Conservation (phyloP, 75 land plant genomes). For the Pinus albicaulis region DNA sequence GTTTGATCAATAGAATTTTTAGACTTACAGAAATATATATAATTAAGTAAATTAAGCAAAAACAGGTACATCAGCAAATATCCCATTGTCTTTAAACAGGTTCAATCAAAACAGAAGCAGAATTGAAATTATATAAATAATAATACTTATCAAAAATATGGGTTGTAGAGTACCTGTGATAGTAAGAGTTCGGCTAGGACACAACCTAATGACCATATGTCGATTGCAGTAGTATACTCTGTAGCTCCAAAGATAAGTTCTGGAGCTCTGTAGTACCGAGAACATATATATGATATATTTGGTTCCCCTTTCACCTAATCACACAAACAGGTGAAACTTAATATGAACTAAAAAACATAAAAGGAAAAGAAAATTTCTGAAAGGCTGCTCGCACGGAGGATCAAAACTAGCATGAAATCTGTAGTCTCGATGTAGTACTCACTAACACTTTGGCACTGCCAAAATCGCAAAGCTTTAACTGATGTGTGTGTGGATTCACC, state of each 20-base stretch:
- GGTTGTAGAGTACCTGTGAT: conserved; percentile 58
- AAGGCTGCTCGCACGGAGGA: no score
- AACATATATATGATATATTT: conserved; percentile 95
- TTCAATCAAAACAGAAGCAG: no score
- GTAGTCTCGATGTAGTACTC: not conserved
- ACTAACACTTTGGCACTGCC: conserved; percentile 98
- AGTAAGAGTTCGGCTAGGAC: conserved; percentile 95
- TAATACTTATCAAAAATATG: no score
- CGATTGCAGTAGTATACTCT: conserved; percentile 95
- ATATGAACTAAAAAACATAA: no score
- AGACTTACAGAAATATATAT: no score
- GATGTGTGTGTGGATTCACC: conserved; percentile 98
- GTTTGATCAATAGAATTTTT: no score
- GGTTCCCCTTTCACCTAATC: conserved; percentile 95
- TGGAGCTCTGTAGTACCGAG: conserved; percentile 94
- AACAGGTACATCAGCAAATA: no score
- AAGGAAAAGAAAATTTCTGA: no score
- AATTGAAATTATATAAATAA: no score
- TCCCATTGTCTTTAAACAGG: no score
- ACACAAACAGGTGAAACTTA: not conserved
- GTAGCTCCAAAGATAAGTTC: conserved; percentile 98
- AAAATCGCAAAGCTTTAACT: conserved; percentile 92
- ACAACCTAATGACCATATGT: conserved; percentile 96
- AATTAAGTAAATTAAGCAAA: no score
- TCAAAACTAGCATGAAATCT: no score